A percentile compares a stretch with the other conserved stretches of the same genome.
phyloP scores from a whole-genome alignment of 192 early-diverging fungal species.

The Coemansia reversa region DNA sequence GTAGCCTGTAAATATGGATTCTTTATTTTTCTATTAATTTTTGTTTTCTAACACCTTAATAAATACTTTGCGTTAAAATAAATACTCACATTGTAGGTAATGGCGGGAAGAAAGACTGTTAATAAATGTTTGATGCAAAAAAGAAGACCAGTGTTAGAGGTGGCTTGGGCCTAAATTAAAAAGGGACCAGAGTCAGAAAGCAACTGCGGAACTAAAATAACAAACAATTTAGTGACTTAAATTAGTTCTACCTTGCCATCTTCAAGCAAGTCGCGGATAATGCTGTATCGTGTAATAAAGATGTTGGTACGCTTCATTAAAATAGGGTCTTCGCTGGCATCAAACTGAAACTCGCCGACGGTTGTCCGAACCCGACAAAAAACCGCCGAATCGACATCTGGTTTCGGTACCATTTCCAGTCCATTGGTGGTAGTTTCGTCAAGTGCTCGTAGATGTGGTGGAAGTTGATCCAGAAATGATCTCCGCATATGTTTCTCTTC shows the following conservation, averaged over 20 bases:
- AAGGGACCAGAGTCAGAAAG: too few species aligned
- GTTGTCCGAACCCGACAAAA: constrained; percentile 44
- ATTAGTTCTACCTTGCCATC: constrained; percentile 52
- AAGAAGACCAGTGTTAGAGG: too few species aligned
- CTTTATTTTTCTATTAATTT: constrained; percentile 4
- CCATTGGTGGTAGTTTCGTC: constrained; percentile 36
- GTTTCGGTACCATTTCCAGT: constrained; percentile 42
- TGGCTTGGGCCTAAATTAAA: too few species aligned
- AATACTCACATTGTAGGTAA: too few species aligned
- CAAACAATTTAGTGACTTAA: constrained; percentile 6
- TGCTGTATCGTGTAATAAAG: constrained; percentile 53
- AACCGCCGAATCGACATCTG: constrained; percentile 45
- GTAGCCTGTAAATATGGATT: neutral
- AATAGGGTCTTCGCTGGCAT: constrained; percentile 47
- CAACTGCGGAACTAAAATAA: too few species aligned
- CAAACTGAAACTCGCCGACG: constrained; percentile 54
- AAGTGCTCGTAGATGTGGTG: constrained; percentile 40
- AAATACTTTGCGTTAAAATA: too few species aligned
- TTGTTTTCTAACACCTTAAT: neutral
- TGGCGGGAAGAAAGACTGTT: too few species aligned
- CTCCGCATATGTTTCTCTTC: constrained; percentile 30
- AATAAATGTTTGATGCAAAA: neutral
- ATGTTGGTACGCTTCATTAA: constrained; percentile 51
- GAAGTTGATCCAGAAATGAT: constrained; percentile 53
- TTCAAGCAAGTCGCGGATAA: constrained; percentile 40